Evolutionary conservation across 257 asterid genomes (phyloP).

Genomic region (Henckelia pumila): DNA sequence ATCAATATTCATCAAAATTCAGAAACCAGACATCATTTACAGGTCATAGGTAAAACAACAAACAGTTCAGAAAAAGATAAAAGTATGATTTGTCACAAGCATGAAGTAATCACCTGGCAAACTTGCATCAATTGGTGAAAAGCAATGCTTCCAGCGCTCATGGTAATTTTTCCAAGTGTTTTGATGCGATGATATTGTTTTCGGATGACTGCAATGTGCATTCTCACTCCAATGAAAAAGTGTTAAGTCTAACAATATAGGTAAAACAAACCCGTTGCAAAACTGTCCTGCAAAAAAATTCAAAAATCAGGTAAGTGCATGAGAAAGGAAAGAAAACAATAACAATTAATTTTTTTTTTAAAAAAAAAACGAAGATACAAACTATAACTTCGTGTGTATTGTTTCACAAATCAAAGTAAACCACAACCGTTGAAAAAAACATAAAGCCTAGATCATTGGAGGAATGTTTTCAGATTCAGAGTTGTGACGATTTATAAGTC

Average conservation of each 20-base stretch:
- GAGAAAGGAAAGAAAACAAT: neutral
- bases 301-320: neutral
- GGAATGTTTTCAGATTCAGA: no score
- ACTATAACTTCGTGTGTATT: neutral
- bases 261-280: conserved; percentile 17
- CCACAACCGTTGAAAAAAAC: neutral
- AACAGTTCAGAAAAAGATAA: neutral
- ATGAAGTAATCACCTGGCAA: conserved; percentile 55
- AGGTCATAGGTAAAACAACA: no score
- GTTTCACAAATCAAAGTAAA: neutral
- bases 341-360: neutral
- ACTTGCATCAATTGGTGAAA: conserved; percentile 83
- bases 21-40: no score
- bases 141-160: conserved; percentile 72
- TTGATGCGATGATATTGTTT: conserved; percentile 41
- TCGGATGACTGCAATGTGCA: conserved; percentile 54
- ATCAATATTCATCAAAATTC: neutral
- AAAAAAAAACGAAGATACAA: neutral
- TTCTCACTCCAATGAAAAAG: conserved; percentile 50
- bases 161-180: conserved; percentile 47
- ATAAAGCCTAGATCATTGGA: neutral
- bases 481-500: neutral
- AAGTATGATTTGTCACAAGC: neutral
- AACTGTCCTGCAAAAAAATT: conserved; percentile 28
- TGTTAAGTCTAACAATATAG: conserved; percentile 8